These are phyloP conservation scores for Capronia coronata DNA, from an alignment of 2,329 filamentous ascomycete genomes.

Conservation along the genomic window DNA sequence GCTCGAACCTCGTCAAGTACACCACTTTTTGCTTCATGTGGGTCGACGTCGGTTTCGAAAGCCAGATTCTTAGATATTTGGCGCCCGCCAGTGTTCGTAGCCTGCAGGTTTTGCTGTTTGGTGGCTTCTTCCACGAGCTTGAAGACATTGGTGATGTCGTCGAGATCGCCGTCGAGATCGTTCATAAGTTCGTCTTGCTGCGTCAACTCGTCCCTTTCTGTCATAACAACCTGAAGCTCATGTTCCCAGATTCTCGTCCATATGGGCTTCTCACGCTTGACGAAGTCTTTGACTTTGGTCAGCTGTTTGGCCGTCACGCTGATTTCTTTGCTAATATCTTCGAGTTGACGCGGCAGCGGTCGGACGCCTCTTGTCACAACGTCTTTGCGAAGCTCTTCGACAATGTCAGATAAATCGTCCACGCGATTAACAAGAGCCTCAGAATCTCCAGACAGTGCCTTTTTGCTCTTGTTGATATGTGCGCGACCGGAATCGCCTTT, in stretches of 20 bases:
- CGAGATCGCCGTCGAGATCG: constrained; percentile 87
- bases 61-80: constrained; percentile 44
- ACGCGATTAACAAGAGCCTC: constrained; percentile 86
- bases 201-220: constrained; percentile 87
- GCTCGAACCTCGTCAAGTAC: constrained; percentile 90
- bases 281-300: constrained; percentile 87
- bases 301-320: constrained; percentile 73
- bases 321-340: constrained; percentile 83
- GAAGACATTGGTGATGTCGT: constrained; percentile 90
- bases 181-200: constrained; percentile 93
- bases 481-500: constrained; percentile 73
- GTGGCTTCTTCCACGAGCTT: constrained; percentile 93
- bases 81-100: constrained; percentile 31
- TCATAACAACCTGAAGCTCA: constrained; percentile 90
- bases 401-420: constrained; percentile 92
- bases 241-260: constrained; percentile 99
- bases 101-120: constrained; percentile 84
- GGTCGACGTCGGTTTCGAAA: constrained; percentile 55
- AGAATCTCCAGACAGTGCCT: constrained; percentile 76
- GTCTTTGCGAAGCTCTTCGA: constrained; percentile 95
- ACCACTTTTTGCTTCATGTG: constrained; percentile 76
- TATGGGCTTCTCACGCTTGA: constrained; percentile 84
- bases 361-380: constrained; percentile 89
- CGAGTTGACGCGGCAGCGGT: constrained; percentile 81
- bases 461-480: constrained; percentile 82